Conservation (phyloP, 1,139 yeast species). For the Blastobotrys raffinosifermentans region DNA sequence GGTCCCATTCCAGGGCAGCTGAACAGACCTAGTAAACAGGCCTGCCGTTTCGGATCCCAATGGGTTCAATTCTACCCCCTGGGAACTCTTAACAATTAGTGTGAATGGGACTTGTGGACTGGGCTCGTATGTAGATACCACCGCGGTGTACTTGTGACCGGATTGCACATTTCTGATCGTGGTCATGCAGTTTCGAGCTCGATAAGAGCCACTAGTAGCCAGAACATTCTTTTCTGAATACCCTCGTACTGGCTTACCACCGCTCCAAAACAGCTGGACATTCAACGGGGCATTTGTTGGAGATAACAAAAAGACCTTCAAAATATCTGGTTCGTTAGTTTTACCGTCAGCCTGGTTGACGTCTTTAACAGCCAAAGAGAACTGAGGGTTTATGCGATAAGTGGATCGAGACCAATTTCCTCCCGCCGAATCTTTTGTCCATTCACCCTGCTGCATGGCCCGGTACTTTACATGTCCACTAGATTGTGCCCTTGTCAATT, state of each 20-base stretch:
- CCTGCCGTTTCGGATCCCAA: conserved; percentile 22
- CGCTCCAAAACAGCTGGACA: conserved; percentile 31
- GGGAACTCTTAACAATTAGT: conserved; percentile 12
- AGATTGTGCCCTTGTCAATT: conserved; percentile 32
- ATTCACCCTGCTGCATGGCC: conserved; percentile 37
- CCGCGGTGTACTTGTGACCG: conserved; percentile 31
- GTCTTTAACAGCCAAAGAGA: conserved; percentile 30
- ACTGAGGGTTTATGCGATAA: conserved; percentile 62
- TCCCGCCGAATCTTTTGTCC: conserved; percentile 48
- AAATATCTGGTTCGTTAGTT: conserved; percentile 15
- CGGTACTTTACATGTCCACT: conserved; percentile 26
- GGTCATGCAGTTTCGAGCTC: conserved; percentile 26
- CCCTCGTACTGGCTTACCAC: conserved; percentile 25
- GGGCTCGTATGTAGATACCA: conserved; percentile 34
- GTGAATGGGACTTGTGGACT: conserved; percentile 21
- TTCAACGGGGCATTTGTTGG: conserved; percentile 30
- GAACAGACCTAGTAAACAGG: conserved; percentile 18
- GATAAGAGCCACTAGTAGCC: conserved; percentile 33
- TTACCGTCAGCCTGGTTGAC: no score
- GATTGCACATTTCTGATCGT: conserved; percentile 36
- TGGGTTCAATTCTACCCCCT: conserved; percentile 16
- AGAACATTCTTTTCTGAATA: conserved; percentile 31
- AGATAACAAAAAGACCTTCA: conserved; percentile 31
- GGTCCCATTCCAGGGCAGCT: conserved; percentile 18
- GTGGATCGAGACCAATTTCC: conserved; percentile 51